Evolutionary conservation across 345 rosid species (phyloP).

Genomic region (Eucalyptus marginata): DNA sequence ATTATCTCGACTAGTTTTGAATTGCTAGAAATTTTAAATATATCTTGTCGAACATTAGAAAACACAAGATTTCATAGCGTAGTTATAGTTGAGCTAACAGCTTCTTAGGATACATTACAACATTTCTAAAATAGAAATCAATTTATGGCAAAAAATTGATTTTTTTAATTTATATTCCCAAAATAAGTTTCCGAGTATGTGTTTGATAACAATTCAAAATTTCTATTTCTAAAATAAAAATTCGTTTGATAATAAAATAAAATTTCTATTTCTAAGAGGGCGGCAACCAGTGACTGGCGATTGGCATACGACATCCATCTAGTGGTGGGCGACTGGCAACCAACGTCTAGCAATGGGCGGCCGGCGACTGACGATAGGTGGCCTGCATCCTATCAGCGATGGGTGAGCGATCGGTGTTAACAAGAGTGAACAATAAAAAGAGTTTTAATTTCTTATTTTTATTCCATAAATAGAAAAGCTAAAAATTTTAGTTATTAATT

Average conservation of each 20-base stretch:
- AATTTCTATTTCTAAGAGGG: too few relatives aligned
- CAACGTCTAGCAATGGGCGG: rapidly evolving
- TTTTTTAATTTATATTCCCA: too few relatives aligned
- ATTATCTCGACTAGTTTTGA: background rate
- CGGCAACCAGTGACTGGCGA: rapidly evolving
- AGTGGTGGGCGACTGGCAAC: rapidly evolving
- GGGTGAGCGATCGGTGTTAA: rapidly evolving
- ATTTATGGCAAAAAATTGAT: too few relatives aligned
- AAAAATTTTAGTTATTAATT: too few relatives aligned
- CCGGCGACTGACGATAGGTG: rapidly evolving
- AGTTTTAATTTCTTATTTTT: too few relatives aligned
- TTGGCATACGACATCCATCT: rapidly evolving
- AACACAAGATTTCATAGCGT: background rate
- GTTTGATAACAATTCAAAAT: too few relatives aligned
- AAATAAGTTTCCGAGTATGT: rapidly evolving
- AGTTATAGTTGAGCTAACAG: background rate
- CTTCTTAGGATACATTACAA: rapidly evolving
- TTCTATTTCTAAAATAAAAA: rapidly evolving
- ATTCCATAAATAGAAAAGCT: rapidly evolving
- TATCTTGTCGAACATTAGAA: background rate
- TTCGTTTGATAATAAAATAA: rapidly evolving
- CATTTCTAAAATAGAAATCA: rapidly evolving
- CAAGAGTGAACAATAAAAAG: rapidly evolving
- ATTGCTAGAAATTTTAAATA: background rate
- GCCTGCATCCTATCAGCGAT: too few relatives aligned